Base-by-base conservation (phyloP, 805 yeast genomes). In the Wickerhamomyces bovis region DNA sequence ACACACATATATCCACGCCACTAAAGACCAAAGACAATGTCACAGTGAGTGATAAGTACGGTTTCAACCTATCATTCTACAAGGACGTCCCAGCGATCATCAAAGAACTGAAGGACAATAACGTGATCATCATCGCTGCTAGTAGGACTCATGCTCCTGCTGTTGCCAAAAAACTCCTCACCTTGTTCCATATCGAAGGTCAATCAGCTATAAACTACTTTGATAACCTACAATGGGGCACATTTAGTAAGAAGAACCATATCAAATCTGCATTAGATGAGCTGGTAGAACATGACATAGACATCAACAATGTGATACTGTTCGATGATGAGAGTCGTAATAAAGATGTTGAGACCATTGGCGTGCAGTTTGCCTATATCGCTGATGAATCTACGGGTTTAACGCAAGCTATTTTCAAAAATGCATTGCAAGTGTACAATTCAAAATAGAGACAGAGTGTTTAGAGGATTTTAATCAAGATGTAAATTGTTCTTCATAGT, bases 271-370 rank as follows among this genome's bases (percentile, higher is more conserved):
- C 86, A 35, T 65, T 82, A 18, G 72, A 72, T 13, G 64, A 78
- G 10, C 69, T 69, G 21, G 20, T 6, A 9, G 72, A 59, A 36
- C 52, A 64, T 6, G 81, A 81, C 36, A 73, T 86, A 68, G 63
- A 74, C n/a, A 67, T 68, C 2, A 45, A 59, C 13, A 57, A 57
- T 10, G 60, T 65, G 16, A 69, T 78, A 18, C 56, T 85, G 46
- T 89, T 79, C 57, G 96, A 89, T 60, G 96, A 89, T 62, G 96
- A 89, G 63, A 57, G 66, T 46, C 72, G 96, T 52, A 89, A 89
- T 58, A 73, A 67, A 50, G 96, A 89, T 54, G 96, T 89, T 4
- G 83, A 78, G 56, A 55, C 62, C 5, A 71, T 85, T 15, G 89
- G 89, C 4, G 88, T 87, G 23, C 74, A 77, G 44, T 89, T 89